These are phyloP conservation scores for Metschnikowia picachoensis DNA, from an alignment of 805 yeast genomes.

Conservation along the genomic window DNA sequence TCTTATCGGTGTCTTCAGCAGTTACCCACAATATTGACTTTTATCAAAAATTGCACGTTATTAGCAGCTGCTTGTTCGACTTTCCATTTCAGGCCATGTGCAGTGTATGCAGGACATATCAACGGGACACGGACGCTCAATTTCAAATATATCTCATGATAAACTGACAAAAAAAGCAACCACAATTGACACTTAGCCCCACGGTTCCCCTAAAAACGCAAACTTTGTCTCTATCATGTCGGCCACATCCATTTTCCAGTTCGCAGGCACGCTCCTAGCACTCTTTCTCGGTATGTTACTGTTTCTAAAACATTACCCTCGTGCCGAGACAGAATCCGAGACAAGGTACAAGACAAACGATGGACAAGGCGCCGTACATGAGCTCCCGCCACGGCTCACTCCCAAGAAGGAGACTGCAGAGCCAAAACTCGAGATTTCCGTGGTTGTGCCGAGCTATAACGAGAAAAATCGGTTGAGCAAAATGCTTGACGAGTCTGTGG, in stretches of 20 bases:
- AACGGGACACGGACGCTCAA: too few species aligned
- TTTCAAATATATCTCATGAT: too few species aligned
- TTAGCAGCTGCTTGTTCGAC: too few species aligned
- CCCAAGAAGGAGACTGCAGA: background rate
- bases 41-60: too few species aligned
- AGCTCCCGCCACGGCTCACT: slow-evolving; percentile 28
- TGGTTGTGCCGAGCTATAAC: slow-evolving; percentile 92
- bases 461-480: slow-evolving; percentile 68
- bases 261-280: slow-evolving; percentile 15
- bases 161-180: background rate
- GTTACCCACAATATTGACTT: too few species aligned
- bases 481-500: slow-evolving; percentile 71
- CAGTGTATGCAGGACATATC: too few species aligned
- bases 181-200: background rate
- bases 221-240: background rate
- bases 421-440: slow-evolving; percentile 45
- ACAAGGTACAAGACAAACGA: slow-evolving; percentile 49
- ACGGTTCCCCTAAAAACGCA: background rate
- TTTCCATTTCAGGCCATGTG: too few species aligned
- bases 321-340: slow-evolving; percentile 53
- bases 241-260: slow-evolving; percentile 1
- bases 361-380: slow-evolving; percentile 24
- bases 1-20: too few species aligned
- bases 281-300: slow-evolving; percentile 39
- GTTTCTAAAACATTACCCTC: slow-evolving; percentile 60